Evolutionary conservation across 192 early-diverging fungal genomes (phyloP), one percentile per base, ranked within the genome.

Genomic region (Oehlia diaphana): DNA sequence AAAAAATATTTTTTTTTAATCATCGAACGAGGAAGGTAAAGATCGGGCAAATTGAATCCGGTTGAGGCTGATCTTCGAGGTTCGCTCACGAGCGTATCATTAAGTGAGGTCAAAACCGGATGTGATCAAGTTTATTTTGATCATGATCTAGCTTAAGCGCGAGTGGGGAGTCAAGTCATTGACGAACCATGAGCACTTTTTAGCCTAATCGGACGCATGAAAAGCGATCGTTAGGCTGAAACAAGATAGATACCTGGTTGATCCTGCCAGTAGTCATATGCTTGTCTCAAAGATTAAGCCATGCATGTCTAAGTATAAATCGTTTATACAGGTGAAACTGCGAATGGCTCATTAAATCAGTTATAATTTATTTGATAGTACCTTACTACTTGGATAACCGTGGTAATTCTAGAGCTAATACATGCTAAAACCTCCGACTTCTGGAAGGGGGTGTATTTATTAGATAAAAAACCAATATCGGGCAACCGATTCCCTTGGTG

Each of bases 331-430:
- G 86, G 82, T 88, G 91, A 92, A 90, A 91, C 91, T 91, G 89
- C 90, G 87, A 90, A 93, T 90, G 91, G 89, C 92, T 93, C 91
- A 92, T 92, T 92, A 92, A 89, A 93, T 91, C 92, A 92, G 91
- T 93, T 93, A 92, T 93, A 90, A 87, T 92, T 91, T 93, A 93
- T 90, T 91, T 91, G 91, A 93, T 91, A 87, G 84, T 90, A 87
- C 86, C 83, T 90, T 90, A 88, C 89, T 89, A 90, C 85, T 92
- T 91, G 91, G 90, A 92, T 92, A 92, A 87, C 91, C 90, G 90
- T 92, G 89, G 90, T 91, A 91, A 92, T 92, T 92, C 89, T 90
- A 90, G 88, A 91, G 89, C 90, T 92, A 90, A 91, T 90, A 90
- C 90, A 90, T 92, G 89, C 87, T 82, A 84, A 90, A 84, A 84